Percentiles rank a stretch among this genome's conserved stretches.
phyloP scores from a whole-genome alignment of 495 filamentous ascomycete genomes.

The Penicillium turbatum region DNA sequence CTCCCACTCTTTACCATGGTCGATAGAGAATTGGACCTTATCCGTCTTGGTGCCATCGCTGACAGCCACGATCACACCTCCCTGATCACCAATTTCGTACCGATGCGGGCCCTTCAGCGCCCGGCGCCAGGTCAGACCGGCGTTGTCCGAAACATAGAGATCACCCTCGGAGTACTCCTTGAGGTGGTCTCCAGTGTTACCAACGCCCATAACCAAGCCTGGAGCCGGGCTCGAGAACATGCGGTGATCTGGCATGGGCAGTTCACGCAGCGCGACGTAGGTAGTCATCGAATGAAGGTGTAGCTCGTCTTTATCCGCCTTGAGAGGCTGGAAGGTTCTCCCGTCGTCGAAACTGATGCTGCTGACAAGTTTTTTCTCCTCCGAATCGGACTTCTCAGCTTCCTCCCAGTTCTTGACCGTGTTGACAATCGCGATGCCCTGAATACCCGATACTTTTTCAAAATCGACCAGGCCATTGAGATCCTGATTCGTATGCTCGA shows the following conservation, averaged over 20 bases:
- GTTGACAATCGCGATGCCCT: constrained; percentile 89
- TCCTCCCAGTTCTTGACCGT: constrained; percentile 81
- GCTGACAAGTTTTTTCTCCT: constrained; percentile 62
- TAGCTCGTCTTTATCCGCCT: constrained; percentile 54
- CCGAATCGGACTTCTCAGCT: constrained; percentile 49
- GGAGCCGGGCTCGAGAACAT: constrained; percentile 93
- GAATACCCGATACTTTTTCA: constrained; percentile 82
- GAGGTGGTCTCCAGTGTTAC: constrained; percentile 76
- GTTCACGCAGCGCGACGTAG: constrained; percentile 20
- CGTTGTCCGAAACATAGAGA: constrained; percentile 87
- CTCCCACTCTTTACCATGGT: constrained; percentile 82
- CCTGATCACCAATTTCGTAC: constrained; percentile 92
- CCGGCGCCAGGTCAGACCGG: constrained; percentile 74
- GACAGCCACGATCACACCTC: constrained; percentile 79
- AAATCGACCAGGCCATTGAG: constrained; percentile 74
- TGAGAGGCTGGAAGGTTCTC: constrained; percentile 65
- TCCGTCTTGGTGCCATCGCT: constrained; percentile 60
- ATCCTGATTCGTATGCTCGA: constrained; percentile 85
- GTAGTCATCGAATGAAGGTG: constrained; percentile 91
- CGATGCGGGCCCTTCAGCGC: constrained; percentile 79
- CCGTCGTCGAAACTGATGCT: constrained; percentile 94
- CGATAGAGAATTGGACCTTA: constrained; percentile 71
- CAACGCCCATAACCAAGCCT: constrained; percentile 86
- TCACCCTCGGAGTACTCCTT: constrained; percentile 61
- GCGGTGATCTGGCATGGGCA: constrained; percentile 65